Conservation (phyloP, 2,329 filamentous ascomycete species). For the Clonostachys rosea region DNA sequence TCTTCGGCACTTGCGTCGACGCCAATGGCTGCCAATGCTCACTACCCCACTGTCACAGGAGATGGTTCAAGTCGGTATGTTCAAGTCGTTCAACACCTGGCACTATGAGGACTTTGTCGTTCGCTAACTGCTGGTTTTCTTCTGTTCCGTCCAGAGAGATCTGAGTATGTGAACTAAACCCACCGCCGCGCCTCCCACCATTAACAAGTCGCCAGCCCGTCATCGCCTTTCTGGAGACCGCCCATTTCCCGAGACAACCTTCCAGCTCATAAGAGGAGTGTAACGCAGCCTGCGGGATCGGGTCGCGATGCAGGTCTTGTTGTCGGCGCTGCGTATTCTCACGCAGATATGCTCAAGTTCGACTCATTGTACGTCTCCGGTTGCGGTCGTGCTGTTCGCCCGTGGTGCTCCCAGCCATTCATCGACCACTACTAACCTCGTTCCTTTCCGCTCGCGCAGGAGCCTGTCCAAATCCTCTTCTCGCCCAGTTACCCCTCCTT, state of each 20-base stretch:
- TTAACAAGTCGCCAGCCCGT: conserved; percentile 51
- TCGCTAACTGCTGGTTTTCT: not conserved
- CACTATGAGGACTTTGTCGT: no score
- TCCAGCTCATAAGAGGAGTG: conserved; percentile 34
- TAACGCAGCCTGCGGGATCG: conserved; percentile 22
- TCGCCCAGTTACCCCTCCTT: conserved; percentile 72
- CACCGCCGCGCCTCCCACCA: not conserved
- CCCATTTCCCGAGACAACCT: conserved; percentile 46
- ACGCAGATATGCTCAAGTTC: conserved; percentile 90
- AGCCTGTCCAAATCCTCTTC: conserved; percentile 55
- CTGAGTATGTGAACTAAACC: conserved; percentile 47
- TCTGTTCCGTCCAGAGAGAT: conserved; percentile 42
- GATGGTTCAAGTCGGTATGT: conserved; percentile 98
- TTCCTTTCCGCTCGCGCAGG: conserved; percentile 27
- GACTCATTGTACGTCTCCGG: conserved; percentile 61
- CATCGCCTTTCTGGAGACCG: conserved; percentile 84
- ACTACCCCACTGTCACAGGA: conserved; percentile 60
- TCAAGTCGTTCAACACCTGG: conserved; percentile 2
- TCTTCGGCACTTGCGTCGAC: not conserved
- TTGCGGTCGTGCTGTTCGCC: not conserved
- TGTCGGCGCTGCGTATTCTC: conserved; percentile 92
- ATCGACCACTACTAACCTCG: conserved; percentile 5
- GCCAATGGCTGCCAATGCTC: conserved; percentile 14
- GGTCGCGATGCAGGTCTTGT: conserved; percentile 66
- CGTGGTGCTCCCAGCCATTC: not conserved